A percentile compares a stretch with the other conserved stretches of the same genome.
Conservation (phyloP, 805 yeast genomes). For the Teunomyces panamensis region DNA sequence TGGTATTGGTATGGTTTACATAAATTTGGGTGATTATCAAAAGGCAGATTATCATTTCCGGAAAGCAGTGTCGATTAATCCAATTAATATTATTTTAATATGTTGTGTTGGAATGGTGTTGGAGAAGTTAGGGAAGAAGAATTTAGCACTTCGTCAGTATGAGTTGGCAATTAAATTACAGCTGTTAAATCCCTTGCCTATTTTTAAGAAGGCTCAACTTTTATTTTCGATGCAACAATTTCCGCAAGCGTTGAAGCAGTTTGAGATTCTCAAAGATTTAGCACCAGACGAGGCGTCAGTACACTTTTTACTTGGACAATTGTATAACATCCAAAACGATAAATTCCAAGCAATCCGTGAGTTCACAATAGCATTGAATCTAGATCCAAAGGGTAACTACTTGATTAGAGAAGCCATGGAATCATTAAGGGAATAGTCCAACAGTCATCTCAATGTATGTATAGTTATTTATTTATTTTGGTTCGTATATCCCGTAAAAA, state of each 20-base stretch:
- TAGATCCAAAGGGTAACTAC: constrained; percentile 91
- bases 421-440: constrained; percentile 28
- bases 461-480: too few relatives aligned
- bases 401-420: constrained; percentile 83
- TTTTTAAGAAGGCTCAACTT: constrained; percentile 85
- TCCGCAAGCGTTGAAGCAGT: constrained; percentile 67
- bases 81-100: constrained; percentile 81
- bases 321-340: constrained; percentile 73
- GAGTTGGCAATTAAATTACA: constrained; percentile 80
- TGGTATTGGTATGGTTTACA: constrained; percentile 92
- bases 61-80: constrained; percentile 85
- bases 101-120: constrained; percentile 94
- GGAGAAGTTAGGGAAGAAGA: constrained; percentile 68
- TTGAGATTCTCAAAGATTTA: constrained; percentile 65
- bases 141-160: constrained; percentile 76
- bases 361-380: constrained; percentile 81
- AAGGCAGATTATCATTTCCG: constrained; percentile 85
- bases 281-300: constrained; percentile 96
- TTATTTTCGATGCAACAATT: constrained; percentile 69
- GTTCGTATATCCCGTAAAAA: not conserved
- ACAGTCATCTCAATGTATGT: not conserved
- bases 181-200: constrained; percentile 80
- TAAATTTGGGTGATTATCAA: constrained; percentile 78
- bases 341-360: constrained; percentile 77
- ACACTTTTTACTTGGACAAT: constrained; percentile 83